Evolutionary conservation across 2,329 filamentous ascomycete genomes (phyloP), one percentile per base, ranked within the genome.

Genomic region (Ophiocordyceps robertsii): DNA sequence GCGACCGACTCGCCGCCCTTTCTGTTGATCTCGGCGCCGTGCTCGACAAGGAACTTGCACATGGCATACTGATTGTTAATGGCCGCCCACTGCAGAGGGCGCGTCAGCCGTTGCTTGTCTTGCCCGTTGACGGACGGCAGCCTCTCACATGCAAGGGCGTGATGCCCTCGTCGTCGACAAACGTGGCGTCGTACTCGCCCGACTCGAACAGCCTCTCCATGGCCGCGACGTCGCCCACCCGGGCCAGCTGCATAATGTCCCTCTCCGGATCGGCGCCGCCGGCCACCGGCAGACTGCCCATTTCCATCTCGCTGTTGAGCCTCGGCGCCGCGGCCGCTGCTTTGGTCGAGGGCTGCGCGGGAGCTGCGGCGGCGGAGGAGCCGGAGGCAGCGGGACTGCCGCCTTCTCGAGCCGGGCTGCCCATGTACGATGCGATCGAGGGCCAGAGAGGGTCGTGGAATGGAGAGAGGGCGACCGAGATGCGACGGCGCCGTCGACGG

Each of bases 1-100:
- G 92, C 90, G 36, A 94, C 75, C 10, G 89, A 95, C 57, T 96
- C 90, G 61, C 92, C 92, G 61, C 93, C 92, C 63, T 93, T 95
- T 48, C 80, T 82, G 65, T 98, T 96, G 55, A 96, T 83, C 58
- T 94, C 84, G 56, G 89, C 92, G 56, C 88, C 88, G 48, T 69
- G 65, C 40, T 76, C 84, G 58, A 98, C 76, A 37, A 98, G 79
- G 64, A 93, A 95, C 62, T 92, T 90, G 75, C 90, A 95, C 70
- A 96, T 88, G 51, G 86, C 85, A 67, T 90, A 93, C 61, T 95
- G 92, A 58, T 96, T 96, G 68, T 98, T 98, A 62, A 98, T 96
- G 32, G 93, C 87, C 38, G 92, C 92, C 92, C 92, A 98, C 87
- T 98, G 59, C 42, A 27, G 17, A 40, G 33, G 37, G 11, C 9